Evolutionary conservation across 2,329 filamentous ascomycete species (phyloP).

Genomic region (Curvularia eragrostidis): DNA sequence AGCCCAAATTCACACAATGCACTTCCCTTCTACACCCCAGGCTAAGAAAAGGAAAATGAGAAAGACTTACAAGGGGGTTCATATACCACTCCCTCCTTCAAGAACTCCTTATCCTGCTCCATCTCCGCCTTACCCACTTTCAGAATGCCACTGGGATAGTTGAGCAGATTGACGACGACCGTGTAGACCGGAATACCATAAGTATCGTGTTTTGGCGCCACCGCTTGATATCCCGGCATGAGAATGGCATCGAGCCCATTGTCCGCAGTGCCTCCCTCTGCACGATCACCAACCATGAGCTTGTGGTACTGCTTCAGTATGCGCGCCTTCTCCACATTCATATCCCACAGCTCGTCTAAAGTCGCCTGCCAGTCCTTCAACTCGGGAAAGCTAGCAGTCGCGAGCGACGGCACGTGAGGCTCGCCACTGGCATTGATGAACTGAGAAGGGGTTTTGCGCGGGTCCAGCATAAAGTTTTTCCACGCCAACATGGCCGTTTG

Average conservation of each 20-base stretch:
- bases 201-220: slow-evolving; percentile 60
- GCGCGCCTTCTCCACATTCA: slow-evolving; percentile 50
- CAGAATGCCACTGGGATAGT: slow-evolving; percentile 61
- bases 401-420: slow-evolving; percentile 53
- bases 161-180: slow-evolving; percentile 59
- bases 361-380: slow-evolving; percentile 41
- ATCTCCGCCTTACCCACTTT: slow-evolving; percentile 55
- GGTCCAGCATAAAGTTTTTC: slow-evolving; percentile 54
- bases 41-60: background rate
- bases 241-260: slow-evolving; percentile 60
- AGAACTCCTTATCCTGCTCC: slow-evolving; percentile 49
- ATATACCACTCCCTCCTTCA: slow-evolving; percentile 37
- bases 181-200: slow-evolving; percentile 59
- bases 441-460: slow-evolving; percentile 40
- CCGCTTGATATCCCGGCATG: slow-evolving; percentile 58
- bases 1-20: background rate
- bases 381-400: slow-evolving; percentile 40
- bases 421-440: slow-evolving; percentile 53
- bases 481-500: slow-evolving; percentile 47
- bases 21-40: background rate
- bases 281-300: slow-evolving; percentile 36
- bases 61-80: slow-evolving; percentile 46
- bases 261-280: slow-evolving; percentile 26
- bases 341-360: slow-evolving; percentile 52
- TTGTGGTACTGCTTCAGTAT: slow-evolving; percentile 53